Evolutionary conservation across 1,284 basidiomycete genomes (phyloP).

Genomic region (Trametes versicolor): DNA sequence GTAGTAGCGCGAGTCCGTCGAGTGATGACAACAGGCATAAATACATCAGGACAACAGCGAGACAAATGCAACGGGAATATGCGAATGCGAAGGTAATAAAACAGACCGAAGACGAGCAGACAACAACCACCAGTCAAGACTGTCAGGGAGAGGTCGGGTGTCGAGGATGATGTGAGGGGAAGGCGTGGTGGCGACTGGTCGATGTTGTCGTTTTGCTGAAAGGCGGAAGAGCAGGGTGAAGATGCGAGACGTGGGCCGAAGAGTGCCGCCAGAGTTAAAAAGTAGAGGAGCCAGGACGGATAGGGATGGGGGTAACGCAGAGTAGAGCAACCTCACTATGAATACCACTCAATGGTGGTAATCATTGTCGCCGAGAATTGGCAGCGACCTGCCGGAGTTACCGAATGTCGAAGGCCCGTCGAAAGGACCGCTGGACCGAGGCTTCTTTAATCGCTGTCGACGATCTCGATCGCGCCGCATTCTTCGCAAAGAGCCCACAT

Average conservation of each 20-base stretch:
- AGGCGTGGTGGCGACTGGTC: constrained; percentile 19
- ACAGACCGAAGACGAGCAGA: constrained; percentile 27
- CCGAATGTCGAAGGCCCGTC: constrained; percentile 14
- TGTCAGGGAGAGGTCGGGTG: constrained; percentile 21
- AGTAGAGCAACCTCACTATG: constrained; percentile 25
- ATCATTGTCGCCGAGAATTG: constrained; percentile 6
- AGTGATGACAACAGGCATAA: constrained; percentile 32
- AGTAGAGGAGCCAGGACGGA: constrained; percentile 27
- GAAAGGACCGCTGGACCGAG: background rate
- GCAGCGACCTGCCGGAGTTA: background rate
- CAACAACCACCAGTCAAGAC: constrained; percentile 31
- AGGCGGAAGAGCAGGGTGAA: constrained; percentile 16
- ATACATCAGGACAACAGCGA: constrained; percentile 31
- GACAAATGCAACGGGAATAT: constrained; percentile 17
- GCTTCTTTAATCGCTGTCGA: constrained; percentile 67
- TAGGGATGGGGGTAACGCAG: constrained; percentile 20
- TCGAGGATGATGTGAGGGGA: constrained; percentile 8
- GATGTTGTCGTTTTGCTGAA: constrained; percentile 30
- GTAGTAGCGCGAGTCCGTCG: constrained; percentile 22
- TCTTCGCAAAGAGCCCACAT: constrained; percentile 90
- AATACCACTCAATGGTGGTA: background rate
- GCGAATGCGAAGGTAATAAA: constrained; percentile 37
- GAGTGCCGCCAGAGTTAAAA: constrained; percentile 30
- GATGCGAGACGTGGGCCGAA: constrained; percentile 3
- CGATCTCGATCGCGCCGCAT: constrained; percentile 88